These are phyloP conservation scores for Berberis thunbergii DNA, from an alignment of 164 flowering plant genomes.

Conservation along the genomic window DNA sequence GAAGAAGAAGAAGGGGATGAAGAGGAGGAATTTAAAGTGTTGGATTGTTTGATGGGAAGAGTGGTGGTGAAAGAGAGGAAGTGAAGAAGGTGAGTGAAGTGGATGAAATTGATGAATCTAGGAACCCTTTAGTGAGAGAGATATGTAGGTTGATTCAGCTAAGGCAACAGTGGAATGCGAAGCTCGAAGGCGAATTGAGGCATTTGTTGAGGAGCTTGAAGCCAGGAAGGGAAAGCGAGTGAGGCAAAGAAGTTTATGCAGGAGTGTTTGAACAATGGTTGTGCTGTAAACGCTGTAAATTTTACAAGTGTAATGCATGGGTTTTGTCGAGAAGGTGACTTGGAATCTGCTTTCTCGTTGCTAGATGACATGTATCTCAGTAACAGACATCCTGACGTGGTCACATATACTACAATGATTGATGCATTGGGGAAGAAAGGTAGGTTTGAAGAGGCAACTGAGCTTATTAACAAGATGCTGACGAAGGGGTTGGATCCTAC, in stretches of 20 bases:
- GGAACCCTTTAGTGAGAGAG: slow-evolving; percentile 75
- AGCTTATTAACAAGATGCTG: slow-evolving; percentile 62
- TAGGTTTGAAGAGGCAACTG: slow-evolving; percentile 65
- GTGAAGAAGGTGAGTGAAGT: slow-evolving; percentile 9
- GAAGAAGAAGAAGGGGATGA: slow-evolving; percentile 22
- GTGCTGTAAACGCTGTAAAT: slow-evolving; percentile 71
- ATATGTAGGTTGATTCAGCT: slow-evolving; percentile 48
- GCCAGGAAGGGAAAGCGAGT: slow-evolving; percentile 30
- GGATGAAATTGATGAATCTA: slow-evolving; percentile 15
- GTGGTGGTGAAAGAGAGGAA: slow-evolving; percentile 6
- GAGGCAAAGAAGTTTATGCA: slow-evolving; percentile 73
- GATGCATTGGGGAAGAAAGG: slow-evolving; percentile 68
- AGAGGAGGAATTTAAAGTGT: slow-evolving; percentile 8
- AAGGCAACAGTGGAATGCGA: slow-evolving; percentile 52
- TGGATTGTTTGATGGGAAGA: slow-evolving; percentile 23
- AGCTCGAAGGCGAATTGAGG: slow-evolving; percentile 57
- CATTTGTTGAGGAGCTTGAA: slow-evolving; percentile 65
- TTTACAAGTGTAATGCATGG: slow-evolving; percentile 86
- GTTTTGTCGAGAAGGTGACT: slow-evolving; percentile 56
- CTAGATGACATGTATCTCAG: slow-evolving; percentile 89
- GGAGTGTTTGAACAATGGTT: slow-evolving; percentile 65
- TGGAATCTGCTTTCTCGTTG: slow-evolving; percentile 71
- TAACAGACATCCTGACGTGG: slow-evolving; percentile 72
- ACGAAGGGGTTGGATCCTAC: slow-evolving; percentile 60
- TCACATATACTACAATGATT: slow-evolving; percentile 69